Evolutionary conservation across 495 filamentous ascomycete species (phyloP).

Genomic region (Hyaloscypha bicolor): DNA sequence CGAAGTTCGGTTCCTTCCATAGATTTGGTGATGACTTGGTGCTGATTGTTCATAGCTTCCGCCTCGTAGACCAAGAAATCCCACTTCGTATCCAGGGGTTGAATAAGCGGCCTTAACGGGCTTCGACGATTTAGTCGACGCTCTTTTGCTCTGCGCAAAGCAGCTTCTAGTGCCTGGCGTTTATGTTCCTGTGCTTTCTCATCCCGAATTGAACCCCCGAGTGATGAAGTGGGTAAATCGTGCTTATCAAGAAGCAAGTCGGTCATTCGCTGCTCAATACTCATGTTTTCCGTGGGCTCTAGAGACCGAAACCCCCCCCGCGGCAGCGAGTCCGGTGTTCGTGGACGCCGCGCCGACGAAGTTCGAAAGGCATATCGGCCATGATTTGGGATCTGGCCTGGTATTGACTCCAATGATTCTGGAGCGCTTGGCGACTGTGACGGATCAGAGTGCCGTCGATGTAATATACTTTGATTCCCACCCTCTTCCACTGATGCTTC

Average conservation of each 20-base stretch:
- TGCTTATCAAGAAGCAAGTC: not conserved
- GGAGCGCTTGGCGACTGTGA: not conserved
- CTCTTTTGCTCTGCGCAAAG: constrained; percentile 20
- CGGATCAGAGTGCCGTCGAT: constrained; percentile 16
- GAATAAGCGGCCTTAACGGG: constrained; percentile 38
- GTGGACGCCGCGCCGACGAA: not conserved
- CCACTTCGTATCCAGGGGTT: constrained; percentile 50
- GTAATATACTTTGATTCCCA: not conserved
- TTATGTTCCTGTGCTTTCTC: constrained; percentile 12
- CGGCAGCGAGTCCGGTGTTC: constrained; percentile 11
- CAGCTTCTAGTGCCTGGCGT: constrained; percentile 14
- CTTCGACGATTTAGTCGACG: constrained; percentile 27
- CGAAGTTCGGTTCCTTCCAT: constrained; percentile 58
- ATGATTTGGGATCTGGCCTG: not conserved
- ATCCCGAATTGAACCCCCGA: not conserved
- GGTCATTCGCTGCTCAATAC: not conserved
- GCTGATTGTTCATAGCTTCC: constrained; percentile 32
- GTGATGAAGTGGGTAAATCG: constrained; percentile 8
- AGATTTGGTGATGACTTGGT: constrained; percentile 44
- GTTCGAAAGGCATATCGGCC: not conserved
- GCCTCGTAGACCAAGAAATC: constrained; percentile 40
- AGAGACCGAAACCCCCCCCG: too few relatives aligned
- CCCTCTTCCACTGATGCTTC: not conserved
- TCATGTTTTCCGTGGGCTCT: not conserved
- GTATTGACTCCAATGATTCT: not conserved